Conservation (phyloP, 768 basidiomycete species). For the Pisolithus tinctorius region DNA sequence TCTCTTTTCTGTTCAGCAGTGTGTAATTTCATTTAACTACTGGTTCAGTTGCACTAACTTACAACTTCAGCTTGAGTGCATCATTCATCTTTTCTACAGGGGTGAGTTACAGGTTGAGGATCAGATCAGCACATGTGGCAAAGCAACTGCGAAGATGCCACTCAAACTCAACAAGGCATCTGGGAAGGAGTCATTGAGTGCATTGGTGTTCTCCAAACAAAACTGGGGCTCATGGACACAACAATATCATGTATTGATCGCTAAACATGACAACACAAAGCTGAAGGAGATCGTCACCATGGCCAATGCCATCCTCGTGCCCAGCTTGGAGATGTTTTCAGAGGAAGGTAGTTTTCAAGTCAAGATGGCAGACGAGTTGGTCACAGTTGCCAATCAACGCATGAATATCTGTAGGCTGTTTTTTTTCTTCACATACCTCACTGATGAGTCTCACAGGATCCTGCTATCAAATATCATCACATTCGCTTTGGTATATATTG, state of each 20-base stretch:
- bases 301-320: background rate
- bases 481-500: too few species aligned
- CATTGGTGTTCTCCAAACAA: background rate
- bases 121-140: background rate
- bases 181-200: background rate
- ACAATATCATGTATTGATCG: background rate
- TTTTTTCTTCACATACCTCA: background rate
- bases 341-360: background rate
- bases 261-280: background rate
- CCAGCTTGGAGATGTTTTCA: background rate
- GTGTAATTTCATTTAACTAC: background rate
- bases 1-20: background rate
- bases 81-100: background rate
- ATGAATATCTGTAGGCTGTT: background rate
- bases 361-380: background rate
- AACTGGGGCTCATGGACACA: background rate
- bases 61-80: background rate
- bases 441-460: background rate
- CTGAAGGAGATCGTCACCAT: background rate
- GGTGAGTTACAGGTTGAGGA: background rate
- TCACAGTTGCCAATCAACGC: background rate
- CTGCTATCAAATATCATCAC: too few species aligned
- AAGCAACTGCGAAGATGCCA: background rate
- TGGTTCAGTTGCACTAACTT: too few species aligned
- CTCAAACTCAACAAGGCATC: slow-evolving; percentile 1